Evolutionary conservation across 2,329 filamentous ascomycete genomes (phyloP), one percentile per base, ranked within the genome.

Genomic region (Cordyceps sp.): DNA sequence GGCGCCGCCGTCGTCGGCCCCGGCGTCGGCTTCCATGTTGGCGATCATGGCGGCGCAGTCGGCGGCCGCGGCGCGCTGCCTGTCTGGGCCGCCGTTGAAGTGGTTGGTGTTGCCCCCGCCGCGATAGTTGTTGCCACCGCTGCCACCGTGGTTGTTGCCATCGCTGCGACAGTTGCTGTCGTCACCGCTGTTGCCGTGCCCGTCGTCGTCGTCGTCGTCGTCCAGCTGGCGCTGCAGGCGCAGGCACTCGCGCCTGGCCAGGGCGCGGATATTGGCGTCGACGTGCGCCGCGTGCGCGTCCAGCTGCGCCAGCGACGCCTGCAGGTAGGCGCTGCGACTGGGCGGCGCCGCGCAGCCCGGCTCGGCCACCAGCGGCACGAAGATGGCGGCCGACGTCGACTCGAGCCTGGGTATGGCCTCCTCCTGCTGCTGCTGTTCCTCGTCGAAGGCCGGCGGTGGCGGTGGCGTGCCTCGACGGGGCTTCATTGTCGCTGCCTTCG

Each of bases 151-250:
- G 25, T 17, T 6, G 6, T 26, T 1, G 5, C 17, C 25, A 10
- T 17, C 3, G 5, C 17, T 4, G 15, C 5, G 14, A 1, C 12
- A 2, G 6, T 26, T 9, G 15, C 18, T 3, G 23, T 13, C 9
- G 23, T 25, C 6, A n/a, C 13, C 26, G 8, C 9, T 21, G 17
- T 21, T 13, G n/a, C 5, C 19, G 26, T 23, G 20, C n/a, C 14
- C 5, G 12, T 49, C 43, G 10, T 40, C 39, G 25, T 33, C 39
- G 7, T 35, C 37, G 8, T 39, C 40, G 6, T 41, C 34, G 31
- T 41, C 43, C 15, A 40, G 31, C 33, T 54, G 39, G 33, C 54
- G 54, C 15, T 40, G 31, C 33, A 55, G 39, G 33, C 54, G 54
- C n/a, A 45, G 35, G 35, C 42, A 45, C 32, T 57, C 52, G 22